Percentiles rank a stretch among this genome's conserved stretches.
phyloP scores from a whole-genome alignment of 2,329 filamentous ascomycete species.

The Sporothrix dimorphospora region DNA sequence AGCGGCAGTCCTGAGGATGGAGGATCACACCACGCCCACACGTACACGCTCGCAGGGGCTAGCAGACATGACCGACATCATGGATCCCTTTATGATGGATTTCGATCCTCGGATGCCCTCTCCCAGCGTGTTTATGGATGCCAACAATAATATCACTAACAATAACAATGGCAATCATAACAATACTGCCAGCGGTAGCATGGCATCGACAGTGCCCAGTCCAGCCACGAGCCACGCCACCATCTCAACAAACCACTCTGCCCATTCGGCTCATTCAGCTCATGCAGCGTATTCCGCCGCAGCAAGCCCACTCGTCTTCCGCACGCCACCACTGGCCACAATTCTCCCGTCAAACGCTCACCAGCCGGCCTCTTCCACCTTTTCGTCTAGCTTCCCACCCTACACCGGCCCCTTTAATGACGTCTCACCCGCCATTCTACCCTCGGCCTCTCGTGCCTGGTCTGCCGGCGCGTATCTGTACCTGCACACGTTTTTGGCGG shows the following conservation, averaged over 20 bases:
- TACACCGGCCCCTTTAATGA: background rate
- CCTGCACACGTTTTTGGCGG: background rate
- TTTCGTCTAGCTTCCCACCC: background rate
- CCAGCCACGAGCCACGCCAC: background rate
- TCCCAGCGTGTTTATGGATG: background rate
- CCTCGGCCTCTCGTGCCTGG: background rate
- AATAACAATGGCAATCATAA: too few relatives aligned
- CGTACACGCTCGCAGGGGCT: background rate
- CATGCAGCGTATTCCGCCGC: background rate
- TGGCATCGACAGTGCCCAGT: background rate
- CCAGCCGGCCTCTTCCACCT: background rate
- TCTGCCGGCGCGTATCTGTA: background rate
- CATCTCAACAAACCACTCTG: background rate
- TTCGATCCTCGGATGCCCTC: background rate
- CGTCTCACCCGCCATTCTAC: background rate
- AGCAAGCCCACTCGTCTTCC: background rate
- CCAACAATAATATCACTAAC: too few relatives aligned
- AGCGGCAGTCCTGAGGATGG: too few relatives aligned
- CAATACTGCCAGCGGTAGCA: background rate
- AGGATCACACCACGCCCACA: background rate
- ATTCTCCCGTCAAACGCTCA: background rate
- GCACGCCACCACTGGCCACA: background rate
- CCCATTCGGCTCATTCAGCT: background rate
- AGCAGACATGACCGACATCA: background rate
- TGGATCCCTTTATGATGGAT: background rate